Conservation (phyloP, 2,329 filamentous ascomycete genomes). For the Trichoderma brevicompactum region DNA sequence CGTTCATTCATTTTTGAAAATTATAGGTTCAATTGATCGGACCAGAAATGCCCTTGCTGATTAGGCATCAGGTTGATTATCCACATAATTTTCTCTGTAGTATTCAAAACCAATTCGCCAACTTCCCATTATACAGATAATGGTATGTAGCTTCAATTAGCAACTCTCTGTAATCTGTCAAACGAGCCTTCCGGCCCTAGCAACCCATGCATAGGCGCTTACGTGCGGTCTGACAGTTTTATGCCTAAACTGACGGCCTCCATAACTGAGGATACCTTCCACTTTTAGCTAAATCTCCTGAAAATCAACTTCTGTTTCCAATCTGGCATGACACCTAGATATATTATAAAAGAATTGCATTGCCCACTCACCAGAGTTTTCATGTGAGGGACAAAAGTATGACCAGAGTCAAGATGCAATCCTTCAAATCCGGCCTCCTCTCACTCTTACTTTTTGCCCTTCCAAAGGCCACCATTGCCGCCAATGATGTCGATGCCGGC, state of each 20-base stretch:
- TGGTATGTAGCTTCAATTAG: neutral
- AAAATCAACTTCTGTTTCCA: neutral
- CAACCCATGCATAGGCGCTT: neutral
- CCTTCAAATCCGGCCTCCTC: neutral
- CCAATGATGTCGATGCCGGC: conserved; percentile 27
- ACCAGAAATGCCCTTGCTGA: neutral
- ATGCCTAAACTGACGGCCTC: neutral
- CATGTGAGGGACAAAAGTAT: neutral
- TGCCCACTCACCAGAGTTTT: neutral
- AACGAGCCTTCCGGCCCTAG: neutral
- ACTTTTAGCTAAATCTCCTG: neutral
- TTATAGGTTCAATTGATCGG: neutral
- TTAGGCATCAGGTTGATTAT: neutral
- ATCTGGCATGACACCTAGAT: neutral
- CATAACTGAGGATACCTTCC: neutral
- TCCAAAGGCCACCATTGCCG: neutral
- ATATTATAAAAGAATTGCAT: neutral
- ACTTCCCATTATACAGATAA: neutral
- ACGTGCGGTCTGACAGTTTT: neutral
- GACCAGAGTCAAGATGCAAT: neutral
- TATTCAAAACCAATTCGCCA: neutral
- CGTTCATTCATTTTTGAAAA: neutral
- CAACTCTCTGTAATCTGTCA: neutral
- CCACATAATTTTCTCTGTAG: neutral
- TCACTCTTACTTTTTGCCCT: neutral